A percentile compares a stretch with the other conserved stretches of the same genome.
These are phyloP conservation scores for Podila epicladia DNA, from an alignment of 192 early-diverging fungal genomes.

Conservation along the genomic window DNA sequence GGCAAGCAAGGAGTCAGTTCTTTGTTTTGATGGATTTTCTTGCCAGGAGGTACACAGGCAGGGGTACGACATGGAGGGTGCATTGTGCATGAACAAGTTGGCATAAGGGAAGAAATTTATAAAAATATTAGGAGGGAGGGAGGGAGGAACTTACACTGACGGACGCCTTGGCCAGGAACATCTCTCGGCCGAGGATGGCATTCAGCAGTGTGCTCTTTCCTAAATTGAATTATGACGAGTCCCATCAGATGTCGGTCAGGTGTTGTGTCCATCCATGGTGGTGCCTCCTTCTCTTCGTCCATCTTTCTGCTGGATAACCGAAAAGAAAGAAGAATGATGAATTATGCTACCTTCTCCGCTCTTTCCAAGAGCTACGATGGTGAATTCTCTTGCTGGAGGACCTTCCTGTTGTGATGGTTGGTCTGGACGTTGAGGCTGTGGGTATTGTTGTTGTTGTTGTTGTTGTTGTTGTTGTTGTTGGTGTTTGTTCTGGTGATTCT, in stretches of 20 bases:
- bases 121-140: not conserved
- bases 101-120: not conserved
- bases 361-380: constrained; percentile 46
- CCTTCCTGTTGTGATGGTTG: not conserved
- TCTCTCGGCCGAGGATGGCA: constrained; percentile 51
- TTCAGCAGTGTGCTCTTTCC: constrained; percentile 61
- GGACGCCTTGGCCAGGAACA: constrained; percentile 51
- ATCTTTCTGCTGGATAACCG: not conserved
- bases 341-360: constrained; percentile 33
- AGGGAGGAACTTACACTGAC: constrained; percentile 42
- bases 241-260: not conserved
- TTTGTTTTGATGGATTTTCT: too few species aligned
- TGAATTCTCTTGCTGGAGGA: constrained; percentile 25
- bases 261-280: not conserved
- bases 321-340: not conserved
- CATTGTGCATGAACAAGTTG: too few species aligned
- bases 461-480: constrained; percentile 19
- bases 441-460: not conserved
- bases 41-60: too few species aligned
- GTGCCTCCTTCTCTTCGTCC: not conserved
- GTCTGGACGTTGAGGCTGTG: constrained; percentile 8
- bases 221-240: not conserved
- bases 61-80: too few species aligned
- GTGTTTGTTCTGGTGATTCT: constrained; percentile 9
- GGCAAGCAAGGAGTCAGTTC: not conserved